Evolutionary conservation across 306 rosid species (phyloP).

Genomic region (Gastrolobium villosum): DNA sequence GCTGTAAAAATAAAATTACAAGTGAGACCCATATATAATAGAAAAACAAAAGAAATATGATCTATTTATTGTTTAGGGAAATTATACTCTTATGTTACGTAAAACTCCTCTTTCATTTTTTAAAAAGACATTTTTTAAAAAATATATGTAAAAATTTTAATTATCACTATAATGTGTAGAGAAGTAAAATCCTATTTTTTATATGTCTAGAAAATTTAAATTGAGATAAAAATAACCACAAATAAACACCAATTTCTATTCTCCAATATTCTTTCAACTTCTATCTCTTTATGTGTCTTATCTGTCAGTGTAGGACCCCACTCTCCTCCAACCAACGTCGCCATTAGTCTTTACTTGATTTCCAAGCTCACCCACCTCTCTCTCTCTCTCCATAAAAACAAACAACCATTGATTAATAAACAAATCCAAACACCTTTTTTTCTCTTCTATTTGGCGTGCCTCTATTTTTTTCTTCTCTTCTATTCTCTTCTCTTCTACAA

Average conservation of each 20-base stretch:
- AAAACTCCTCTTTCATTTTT: too few relatives aligned
- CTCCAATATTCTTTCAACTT: slow-evolving; percentile 11
- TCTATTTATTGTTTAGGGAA: too few relatives aligned
- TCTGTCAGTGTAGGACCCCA: slow-evolving; percentile 55
- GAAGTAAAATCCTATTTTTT: too few relatives aligned
- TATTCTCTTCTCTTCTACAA: background rate
- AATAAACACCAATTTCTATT: background rate
- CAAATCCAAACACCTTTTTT: slow-evolving; percentile 35
- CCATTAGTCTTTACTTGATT: slow-evolving; percentile 74
- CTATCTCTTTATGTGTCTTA: slow-evolving; percentile 19
- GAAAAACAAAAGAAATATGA: too few relatives aligned
- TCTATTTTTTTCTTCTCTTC: background rate
- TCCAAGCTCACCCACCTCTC: slow-evolving; percentile 69
- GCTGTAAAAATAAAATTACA: too few relatives aligned
- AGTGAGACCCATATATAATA: too few relatives aligned
- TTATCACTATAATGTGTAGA: too few relatives aligned
- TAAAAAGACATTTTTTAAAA: too few relatives aligned
- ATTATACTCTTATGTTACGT: too few relatives aligned
- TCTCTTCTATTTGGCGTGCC: background rate
- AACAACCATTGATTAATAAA: slow-evolving; percentile 35
- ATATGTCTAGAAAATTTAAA: too few relatives aligned
- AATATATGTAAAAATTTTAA: too few relatives aligned
- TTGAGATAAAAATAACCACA: too few relatives aligned
- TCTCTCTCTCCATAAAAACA: slow-evolving; percentile 30
- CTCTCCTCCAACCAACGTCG: slow-evolving; percentile 64